Conservation (phyloP, 2,329 filamentous ascomycete species). For the Cladosporium sp. region DNA sequence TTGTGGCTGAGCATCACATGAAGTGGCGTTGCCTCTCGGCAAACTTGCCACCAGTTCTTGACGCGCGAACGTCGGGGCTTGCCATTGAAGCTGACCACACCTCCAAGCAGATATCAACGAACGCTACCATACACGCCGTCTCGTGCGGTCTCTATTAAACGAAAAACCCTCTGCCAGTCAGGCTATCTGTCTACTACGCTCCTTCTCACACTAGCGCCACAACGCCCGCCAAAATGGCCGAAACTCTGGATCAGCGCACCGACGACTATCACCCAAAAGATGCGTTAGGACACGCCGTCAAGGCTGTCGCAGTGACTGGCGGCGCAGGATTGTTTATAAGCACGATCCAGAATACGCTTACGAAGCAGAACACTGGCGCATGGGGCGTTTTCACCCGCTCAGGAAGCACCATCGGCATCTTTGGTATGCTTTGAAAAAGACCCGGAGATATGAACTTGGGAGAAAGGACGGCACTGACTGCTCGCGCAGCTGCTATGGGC, state of each 20-base stretch:
- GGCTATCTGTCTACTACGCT: no score
- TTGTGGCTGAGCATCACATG: no score
- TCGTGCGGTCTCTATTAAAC: no score
- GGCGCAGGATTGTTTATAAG: conserved; percentile 70
- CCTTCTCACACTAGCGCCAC: neutral
- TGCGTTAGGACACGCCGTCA: conserved; percentile 68
- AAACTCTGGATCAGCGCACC: conserved; percentile 42
- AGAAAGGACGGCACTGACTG: conserved; percentile 25
- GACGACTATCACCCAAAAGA: conserved; percentile 69
- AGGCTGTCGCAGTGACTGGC: conserved; percentile 66
- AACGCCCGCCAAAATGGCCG: conserved; percentile 45
- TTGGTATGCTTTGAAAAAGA: conserved; percentile 52
- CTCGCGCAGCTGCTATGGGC: conserved; percentile 65
- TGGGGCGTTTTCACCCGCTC: conserved; percentile 78
- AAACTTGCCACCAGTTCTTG: no score
- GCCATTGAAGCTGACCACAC: no score
- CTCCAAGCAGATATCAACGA: no score
- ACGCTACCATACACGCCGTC: no score
- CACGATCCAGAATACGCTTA: conserved; percentile 82
- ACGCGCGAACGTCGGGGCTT: no score
- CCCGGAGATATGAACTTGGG: neutral
- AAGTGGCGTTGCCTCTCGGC: no score
- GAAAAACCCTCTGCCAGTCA: no score
- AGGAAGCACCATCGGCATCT: conserved; percentile 70
- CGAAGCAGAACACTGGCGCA: conserved; percentile 77